Base-by-base conservation (phyloP, 192 early-diverging fungal genomes). In the Backusella australiensis region DNA sequence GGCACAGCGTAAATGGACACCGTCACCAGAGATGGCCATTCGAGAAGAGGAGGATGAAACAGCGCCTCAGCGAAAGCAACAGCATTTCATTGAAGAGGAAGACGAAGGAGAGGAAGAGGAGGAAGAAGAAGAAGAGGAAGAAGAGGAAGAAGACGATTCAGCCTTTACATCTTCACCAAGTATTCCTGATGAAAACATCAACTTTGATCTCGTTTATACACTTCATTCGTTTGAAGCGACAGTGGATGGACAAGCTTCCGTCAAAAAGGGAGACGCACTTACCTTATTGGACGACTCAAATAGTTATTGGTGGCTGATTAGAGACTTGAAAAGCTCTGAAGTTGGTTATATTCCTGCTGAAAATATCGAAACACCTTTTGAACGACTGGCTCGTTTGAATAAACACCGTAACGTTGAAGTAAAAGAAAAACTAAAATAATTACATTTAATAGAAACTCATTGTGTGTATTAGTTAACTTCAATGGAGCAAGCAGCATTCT, bases 341-440 rank as follows among this genome's bases (percentile, higher is more conserved):
- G 90, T 95, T 77, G 94, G 94, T 14, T 95, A 95, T 80, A 92
- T 95, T 52, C 94, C 94, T 26, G 94, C 94, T 4, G 94, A 95
- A 75, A 93, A 95, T 75, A 89, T 95, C 69, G 94, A 95, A 80
- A 89, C 91, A 73, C 94, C 94, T 0, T 91, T 83, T 76, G 94
- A 95, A 73, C 85, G 92, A 32, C 77, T 95, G 35, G 94, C 93
- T 17, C 85, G 94, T 56, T 79, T 95, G 29, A 94, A 95, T 79
- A 91, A 91, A 69, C 84, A 86, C 56, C 79, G 86, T 32, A 95
- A 95, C 80, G 87, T 94, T 3, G 86, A 89, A 44, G 74, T 86
- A n/a, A 76, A 42, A 15, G 38, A 71, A 49, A 49, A 21, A 5
- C 7, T 0, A 21, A 17, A 11, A 14, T 7, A 19, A 34, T 79